Conservation (phyloP, 306 rosid species). For the Hippophae gyantsensis region DNA sequence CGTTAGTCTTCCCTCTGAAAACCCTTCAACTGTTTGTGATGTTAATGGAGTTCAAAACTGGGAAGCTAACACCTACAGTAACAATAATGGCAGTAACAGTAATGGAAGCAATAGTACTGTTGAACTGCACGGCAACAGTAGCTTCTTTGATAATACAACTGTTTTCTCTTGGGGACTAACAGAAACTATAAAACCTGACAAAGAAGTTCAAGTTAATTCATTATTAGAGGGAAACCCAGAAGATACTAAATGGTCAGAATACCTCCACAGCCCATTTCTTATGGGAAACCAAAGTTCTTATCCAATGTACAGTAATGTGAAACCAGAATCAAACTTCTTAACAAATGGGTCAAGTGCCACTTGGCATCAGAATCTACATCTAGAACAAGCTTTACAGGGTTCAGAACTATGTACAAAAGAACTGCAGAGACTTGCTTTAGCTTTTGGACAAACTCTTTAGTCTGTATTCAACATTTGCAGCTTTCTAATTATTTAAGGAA, state of each 20-base stretch:
- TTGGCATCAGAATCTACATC: conserved; percentile 14
- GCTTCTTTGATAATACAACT: conserved; percentile 23
- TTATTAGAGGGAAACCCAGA: conserved; percentile 27
- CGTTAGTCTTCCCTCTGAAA: conserved; percentile 39
- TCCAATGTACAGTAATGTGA: conserved; percentile 27
- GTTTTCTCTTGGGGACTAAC: conserved; percentile 16
- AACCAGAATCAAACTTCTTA: conserved; percentile 38
- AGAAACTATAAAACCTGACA: conserved; percentile 32
- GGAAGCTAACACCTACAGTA: conserved; percentile 28
- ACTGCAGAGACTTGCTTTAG: conserved; percentile 63
- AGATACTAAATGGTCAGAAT: conserved; percentile 75
- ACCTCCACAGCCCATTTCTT: conserved; percentile 40
- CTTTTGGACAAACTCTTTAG: conserved; percentile 78
- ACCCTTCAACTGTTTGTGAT: conserved; percentile 24
- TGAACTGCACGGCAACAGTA: conserved; percentile 23
- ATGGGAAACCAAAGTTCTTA: conserved; percentile 36
- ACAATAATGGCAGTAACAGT: conserved; percentile 26
- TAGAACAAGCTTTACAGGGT: conserved; percentile 25
- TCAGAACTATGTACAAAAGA: conserved; percentile 57
- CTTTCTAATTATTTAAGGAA: conserved; percentile 20
- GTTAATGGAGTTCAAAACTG: conserved; percentile 38
- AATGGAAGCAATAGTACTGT: conserved; percentile 28
- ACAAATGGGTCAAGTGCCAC: conserved; percentile 9
- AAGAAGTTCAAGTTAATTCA: conserved; percentile 20
- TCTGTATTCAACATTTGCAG: conserved; percentile 16